Evolutionary conservation across 768 basidiomycete genomes (phyloP), one percentile per base, ranked within the genome.

Genomic region (Tephrocybe sp.): DNA sequence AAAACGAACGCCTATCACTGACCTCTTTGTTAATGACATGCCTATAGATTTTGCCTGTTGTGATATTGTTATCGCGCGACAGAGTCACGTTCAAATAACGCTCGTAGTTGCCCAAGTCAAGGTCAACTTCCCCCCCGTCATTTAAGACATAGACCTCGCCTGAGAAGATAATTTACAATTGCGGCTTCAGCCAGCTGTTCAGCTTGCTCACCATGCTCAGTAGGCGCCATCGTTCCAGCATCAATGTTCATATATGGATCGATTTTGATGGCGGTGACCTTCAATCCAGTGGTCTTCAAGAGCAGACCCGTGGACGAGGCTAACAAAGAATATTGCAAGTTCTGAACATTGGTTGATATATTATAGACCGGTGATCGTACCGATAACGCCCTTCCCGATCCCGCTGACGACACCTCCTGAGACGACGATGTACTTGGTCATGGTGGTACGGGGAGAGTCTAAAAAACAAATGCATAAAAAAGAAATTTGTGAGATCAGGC

Each of bases 211-310:
- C 95, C 96, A 66, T 99, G 96, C 69, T 99, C 96, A 13, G 94
- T 96, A 12, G 96, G 96, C 42, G 92, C 79, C 96, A 99, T 99
- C 16, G 96, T 98, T 28, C 96, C 96, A 19, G 96, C 96, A 78
- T 99, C 96, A 60, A 99, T 98, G 73, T 99, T 99, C 96, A 99
- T 98, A 61, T 99, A 99, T 12, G 96, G 96, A 67, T 99, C 96
- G 62, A 99, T 98, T 74, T 99, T 99, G 78, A 99, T 98, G 9
- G 96, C 91, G 7, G 96, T 99, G 60, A 98, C 96, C 73, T 94
- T 97, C 53, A 97, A 78, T 39, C 96, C 96, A 30, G 87, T 84
- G 36, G 92, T 98, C 73, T 98, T 98, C 65, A 99, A 78, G 44
- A 98, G 80, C 44, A 98, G 76, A 51, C 96, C 96, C 5, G 96